Base-by-base conservation (phyloP, 495 filamentous ascomycete species). In the Penicillium macrosclerotiorum region DNA sequence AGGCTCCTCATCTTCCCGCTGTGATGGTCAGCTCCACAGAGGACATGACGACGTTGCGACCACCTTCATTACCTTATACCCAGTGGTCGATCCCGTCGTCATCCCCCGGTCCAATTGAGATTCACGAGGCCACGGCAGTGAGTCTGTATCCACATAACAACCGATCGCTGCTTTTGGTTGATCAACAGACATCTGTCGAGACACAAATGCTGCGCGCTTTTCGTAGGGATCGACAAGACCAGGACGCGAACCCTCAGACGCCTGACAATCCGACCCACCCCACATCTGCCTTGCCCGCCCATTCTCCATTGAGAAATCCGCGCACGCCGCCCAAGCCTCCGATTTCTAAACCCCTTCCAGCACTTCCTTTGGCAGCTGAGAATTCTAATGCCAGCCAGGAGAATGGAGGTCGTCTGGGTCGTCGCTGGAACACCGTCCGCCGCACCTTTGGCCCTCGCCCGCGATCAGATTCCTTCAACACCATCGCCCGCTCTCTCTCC, bases 81-180 rank as follows among this genome's bases (percentile, higher is more conserved):
- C 68, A 68, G 6, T 63, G 64, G 40, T 79, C 76, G 12, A 65
- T 79, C 31, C 68, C 70, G 5, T 77, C 76, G 1, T 74, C 68
- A 11, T 77, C 74, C 5, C 75, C 75, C 0, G 75, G 75, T 1
- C 68, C 69, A 0, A 53, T 78, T n/a, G 76, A 79, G 43, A 72
- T 79, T 32, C 72, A 81, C 34, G 89, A 96, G 67, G 90, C 90
- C 9, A 83, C 82, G 47, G 87, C 87, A 13, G 82, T 96, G 34
- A 84, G 80, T 46, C 84, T 95, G 25, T 93, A 85, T 58, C 83
- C 89, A 2, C 90, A 96, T 61, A 88, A 90, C 59, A 96, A 95
- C 51, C 82, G 83, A 47, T 92, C 88, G 3, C 72, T 89, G 8
- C 67, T 93, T 34, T 67, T 94, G 43, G 83, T 95, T 30, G 79